Percentiles rank a stretch among this genome's conserved stretches.
Evolutionary conservation across 768 basidiomycete genomes (phyloP).

Genomic region (Termitomyces sp.): DNA sequence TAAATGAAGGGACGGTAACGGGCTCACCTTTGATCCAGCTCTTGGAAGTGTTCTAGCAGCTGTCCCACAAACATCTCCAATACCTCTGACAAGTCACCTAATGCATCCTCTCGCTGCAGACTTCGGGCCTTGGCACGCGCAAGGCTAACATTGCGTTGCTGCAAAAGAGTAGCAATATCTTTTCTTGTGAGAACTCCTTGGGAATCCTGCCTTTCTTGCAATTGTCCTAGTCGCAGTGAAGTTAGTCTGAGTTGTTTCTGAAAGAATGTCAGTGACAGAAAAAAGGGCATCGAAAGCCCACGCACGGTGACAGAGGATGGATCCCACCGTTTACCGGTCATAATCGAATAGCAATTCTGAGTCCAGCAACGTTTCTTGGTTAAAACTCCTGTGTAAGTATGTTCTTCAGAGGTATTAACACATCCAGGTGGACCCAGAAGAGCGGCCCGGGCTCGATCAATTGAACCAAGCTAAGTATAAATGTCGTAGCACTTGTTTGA

Average conservation of each 20-base stretch:
- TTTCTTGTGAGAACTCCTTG: conserved; percentile 54
- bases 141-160: conserved; percentile 52
- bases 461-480: too few relatives aligned
- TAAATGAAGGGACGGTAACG: not conserved
- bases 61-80: conserved; percentile 65
- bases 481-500: too few relatives aligned
- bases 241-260: conserved; percentile 62
- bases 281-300: not conserved
- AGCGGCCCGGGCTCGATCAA: too few relatives aligned
- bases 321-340: conserved; percentile 26
- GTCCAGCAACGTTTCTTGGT: not conserved
- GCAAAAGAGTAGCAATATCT: conserved; percentile 64
- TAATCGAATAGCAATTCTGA: not conserved
- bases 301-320: conserved; percentile 31
- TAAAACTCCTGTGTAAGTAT: not conserved
- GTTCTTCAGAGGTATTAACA: not conserved
- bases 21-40: conserved; percentile 47
- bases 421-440: too few relatives aligned
- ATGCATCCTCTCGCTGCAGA: conserved; percentile 55
- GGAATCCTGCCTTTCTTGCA: conserved; percentile 67
- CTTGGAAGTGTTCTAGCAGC: conserved; percentile 50
- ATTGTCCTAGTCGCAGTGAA: conserved; percentile 60
- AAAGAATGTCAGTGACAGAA: conserved; percentile 6
- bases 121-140: conserved; percentile 73
- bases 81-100: conserved; percentile 57